A percentile compares a stretch with the other conserved stretches of the same genome.
phyloP scores from a whole-genome alignment of 805 yeast species.

The Nakazawaea anatomiae region DNA sequence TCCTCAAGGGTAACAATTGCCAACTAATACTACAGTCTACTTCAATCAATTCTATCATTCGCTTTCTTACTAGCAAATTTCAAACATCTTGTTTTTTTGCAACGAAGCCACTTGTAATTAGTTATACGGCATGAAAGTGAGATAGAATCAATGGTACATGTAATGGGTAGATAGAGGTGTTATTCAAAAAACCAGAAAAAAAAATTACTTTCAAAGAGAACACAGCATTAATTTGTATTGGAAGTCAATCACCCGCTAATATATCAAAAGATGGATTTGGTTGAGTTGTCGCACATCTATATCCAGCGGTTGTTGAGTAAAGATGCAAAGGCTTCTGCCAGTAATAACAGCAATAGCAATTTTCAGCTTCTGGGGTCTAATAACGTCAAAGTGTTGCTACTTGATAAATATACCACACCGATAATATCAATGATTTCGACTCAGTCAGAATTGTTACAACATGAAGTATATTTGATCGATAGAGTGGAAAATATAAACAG shows the following conservation, averaged over 20 bases:
- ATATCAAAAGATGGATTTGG: conserved; percentile 36
- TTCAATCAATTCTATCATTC: too few species aligned
- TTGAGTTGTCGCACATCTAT: conserved; percentile 39
- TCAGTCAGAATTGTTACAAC: conserved; percentile 74
- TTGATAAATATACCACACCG: conserved; percentile 76
- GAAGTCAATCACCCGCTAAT: too few species aligned
- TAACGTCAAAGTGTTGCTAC: conserved; percentile 64
- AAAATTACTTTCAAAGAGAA: background rate
- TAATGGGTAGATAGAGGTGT: too few species aligned
- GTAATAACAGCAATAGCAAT: conserved; percentile 16
- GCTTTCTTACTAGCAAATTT: too few species aligned
- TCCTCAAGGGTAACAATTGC: too few species aligned
- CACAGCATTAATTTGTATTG: background rate
- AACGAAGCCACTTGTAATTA: too few species aligned
- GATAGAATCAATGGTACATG: too few species aligned
- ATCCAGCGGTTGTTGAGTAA: conserved; percentile 28
- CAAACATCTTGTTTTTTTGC: too few species aligned
- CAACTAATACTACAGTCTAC: too few species aligned
- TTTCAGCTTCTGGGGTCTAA: background rate
- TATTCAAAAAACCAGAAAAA: background rate
- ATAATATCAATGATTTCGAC: conserved; percentile 86
- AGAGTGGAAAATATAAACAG: conserved; percentile 54
- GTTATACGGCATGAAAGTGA: too few species aligned
- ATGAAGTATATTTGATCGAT: conserved; percentile 83
- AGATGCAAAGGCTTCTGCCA: background rate